Base-by-base conservation (phyloP, 1,284 basidiomycete species). In the Cystobasidium pallidum region DNA sequence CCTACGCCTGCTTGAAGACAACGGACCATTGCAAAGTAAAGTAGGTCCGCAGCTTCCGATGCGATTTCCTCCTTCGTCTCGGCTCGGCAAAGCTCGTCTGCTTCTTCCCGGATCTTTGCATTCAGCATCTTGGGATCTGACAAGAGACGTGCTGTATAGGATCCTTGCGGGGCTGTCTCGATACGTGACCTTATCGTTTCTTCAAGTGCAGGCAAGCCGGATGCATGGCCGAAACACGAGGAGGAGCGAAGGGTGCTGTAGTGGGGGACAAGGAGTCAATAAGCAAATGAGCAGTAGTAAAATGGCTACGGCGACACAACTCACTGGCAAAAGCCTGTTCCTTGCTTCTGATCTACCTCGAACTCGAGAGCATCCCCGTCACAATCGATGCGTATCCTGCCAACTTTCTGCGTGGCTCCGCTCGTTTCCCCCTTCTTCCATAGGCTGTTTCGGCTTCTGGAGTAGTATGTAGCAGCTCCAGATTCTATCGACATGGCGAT, bases 351-450 rank as follows among this genome's bases (percentile, higher is more conserved):
- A 55, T 92, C 83, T 61, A 99, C 95, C 72, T 88, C 87, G 82
- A 96, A 96, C 80, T 97, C 90, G 67, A 99, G 84, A 47, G 91
- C 88, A 81, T 99, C 96, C 0, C 87, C 86, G 82, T 99, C 96
- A 81, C 96, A 99, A 82, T 99, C 96, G 43, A 90, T 81, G 28
- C 88, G 86, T 76, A 99, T 90, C 76, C 86, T 85, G 21, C 94
- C 84, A 66, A 99, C 86, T 45, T 91, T 87, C 80, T 99, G 96
- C 0, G 90, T 93, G 10, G 94, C 90, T 28, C 96, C 96, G 24
- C 91, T 94, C 0, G 94, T 96, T 82, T 92, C 94, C 28, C 96
- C 96, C 81, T 99, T 99, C 74, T 91, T 86, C 96, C 96, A 99
- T 21, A 99, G 83, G 8, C 94, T 94, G 79, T 94, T 92, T 78